phyloP scores from a whole-genome alignment of 306 rosid species.

The Argentina anserina region DNA sequence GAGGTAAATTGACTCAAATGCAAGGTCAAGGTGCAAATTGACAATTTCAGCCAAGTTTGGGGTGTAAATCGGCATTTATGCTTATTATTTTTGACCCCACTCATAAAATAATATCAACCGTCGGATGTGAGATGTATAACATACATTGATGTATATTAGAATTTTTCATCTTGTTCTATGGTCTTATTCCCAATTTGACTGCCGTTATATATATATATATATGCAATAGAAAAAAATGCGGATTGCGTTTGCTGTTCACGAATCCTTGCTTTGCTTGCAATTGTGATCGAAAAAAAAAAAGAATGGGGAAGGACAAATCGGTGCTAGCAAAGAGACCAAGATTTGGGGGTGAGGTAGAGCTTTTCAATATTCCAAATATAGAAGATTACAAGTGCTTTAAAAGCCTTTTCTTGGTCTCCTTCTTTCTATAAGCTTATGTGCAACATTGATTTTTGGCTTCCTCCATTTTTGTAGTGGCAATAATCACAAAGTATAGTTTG shows the following conservation, averaged over 20 bases:
- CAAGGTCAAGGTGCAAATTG: no score
- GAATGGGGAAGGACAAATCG: not conserved
- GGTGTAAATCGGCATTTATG: no score
- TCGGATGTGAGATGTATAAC: no score
- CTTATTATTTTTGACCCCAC: no score
- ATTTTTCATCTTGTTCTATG: no score
- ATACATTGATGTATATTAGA: no score
- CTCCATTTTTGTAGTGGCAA: not conserved
- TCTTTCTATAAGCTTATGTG: not conserved
- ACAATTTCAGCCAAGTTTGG: no score
- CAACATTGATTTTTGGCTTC: not conserved
- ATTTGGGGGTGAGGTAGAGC: conserved; percentile 5
- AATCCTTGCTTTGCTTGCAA: conserved; percentile 41
- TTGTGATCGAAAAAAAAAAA: conserved; percentile 30
- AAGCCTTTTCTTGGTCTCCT: not conserved
- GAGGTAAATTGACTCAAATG: no score
- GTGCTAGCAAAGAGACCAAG: conserved; percentile 6
- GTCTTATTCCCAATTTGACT: conserved; percentile 12
- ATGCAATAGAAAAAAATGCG: not conserved
- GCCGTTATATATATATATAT: not conserved
- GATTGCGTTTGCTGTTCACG: conserved; percentile 13
- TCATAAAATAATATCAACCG: no score
- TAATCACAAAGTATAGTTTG: not conserved
- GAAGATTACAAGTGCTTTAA: conserved; percentile 1
- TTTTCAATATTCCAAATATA: conserved; percentile 25